Evolutionary conservation across 1,284 basidiomycete genomes (phyloP).

Genomic region (Cerrena zonata): DNA sequence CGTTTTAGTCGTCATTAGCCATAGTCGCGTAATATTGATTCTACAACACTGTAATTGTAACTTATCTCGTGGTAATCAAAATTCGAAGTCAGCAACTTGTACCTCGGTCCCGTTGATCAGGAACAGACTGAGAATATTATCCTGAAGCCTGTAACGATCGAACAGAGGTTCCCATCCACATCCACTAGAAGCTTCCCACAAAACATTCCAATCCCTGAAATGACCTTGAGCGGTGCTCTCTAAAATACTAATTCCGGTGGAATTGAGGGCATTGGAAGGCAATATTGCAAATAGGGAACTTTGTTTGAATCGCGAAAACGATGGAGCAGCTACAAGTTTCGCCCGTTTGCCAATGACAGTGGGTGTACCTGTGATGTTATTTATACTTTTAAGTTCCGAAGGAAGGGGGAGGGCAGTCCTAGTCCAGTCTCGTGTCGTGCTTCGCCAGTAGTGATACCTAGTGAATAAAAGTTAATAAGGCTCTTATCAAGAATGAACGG

Average conservation of each 20-base stretch:
- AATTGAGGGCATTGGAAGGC: slow-evolving; percentile 34
- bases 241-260: slow-evolving; percentile 32
- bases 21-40: neutral
- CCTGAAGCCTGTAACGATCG: slow-evolving; percentile 32
- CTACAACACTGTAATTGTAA: neutral
- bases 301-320: slow-evolving; percentile 5
- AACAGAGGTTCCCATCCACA: slow-evolving; percentile 35
- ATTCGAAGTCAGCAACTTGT: slow-evolving; percentile 30
- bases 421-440: slow-evolving; percentile 30
- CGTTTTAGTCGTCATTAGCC: neutral
- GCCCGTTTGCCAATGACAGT: slow-evolving; percentile 40
- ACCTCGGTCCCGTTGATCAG: slow-evolving; percentile 33
- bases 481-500: neutral
- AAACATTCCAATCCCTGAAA: slow-evolving; percentile 33
- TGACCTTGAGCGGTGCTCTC: slow-evolving; percentile 29
- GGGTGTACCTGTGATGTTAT: slow-evolving; percentile 36
- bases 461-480: neutral
- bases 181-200: slow-evolving; percentile 32
- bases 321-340: slow-evolving; percentile 29
- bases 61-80: slow-evolving; percentile 7
- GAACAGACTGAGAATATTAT: slow-evolving; percentile 34
- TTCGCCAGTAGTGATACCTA: slow-evolving; percentile 41
- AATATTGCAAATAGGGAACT: slow-evolving; percentile 30
- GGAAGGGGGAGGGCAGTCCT: slow-evolving; percentile 32
- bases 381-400: slow-evolving; percentile 20